These are phyloP conservation scores for Paxillus rubicundulus DNA, from an alignment of 768 basidiomycete genomes.

Conservation along the genomic window DNA sequence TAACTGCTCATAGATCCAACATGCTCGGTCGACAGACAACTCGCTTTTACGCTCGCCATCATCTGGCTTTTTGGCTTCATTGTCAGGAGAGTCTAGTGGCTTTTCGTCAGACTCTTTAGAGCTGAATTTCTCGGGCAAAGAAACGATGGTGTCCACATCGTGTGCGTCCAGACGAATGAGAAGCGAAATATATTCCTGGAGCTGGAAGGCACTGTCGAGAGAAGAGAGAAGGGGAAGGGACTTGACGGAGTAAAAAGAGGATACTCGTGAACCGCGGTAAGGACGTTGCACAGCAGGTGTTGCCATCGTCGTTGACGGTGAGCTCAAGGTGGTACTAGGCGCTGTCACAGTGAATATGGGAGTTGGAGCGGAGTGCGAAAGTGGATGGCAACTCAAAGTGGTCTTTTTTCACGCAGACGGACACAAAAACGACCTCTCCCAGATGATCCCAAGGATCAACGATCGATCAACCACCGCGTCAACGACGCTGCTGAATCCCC, in stretches of 20 bases:
- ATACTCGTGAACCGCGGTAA: constrained; percentile 71
- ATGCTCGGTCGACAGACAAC: constrained; percentile 70
- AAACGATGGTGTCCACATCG: constrained; percentile 79
- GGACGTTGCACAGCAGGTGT: constrained; percentile 58
- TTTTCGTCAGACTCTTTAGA: constrained; percentile 27
- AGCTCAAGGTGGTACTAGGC: constrained; percentile 11
- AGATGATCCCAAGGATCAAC: too few species aligned
- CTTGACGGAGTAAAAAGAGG: constrained; percentile 78
- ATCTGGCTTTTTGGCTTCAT: constrained; percentile 30
- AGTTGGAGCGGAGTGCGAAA: neutral
- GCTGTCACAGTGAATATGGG: neutral
- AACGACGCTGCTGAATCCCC: too few species aligned
- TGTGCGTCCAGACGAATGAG: constrained; percentile 85
- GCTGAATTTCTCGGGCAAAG: constrained; percentile 58
- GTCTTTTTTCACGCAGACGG: too few species aligned
- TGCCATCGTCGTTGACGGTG: constrained; percentile 26
- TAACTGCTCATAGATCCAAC: constrained; percentile 79
- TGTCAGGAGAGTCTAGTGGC: constrained; percentile 25
- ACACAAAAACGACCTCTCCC: too few species aligned
- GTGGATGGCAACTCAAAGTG: neutral
- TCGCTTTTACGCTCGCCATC: constrained; percentile 39
- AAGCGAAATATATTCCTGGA: constrained; percentile 91
- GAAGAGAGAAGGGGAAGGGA: constrained; percentile 64
- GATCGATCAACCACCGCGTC: too few species aligned
- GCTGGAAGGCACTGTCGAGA: constrained; percentile 88